Percentiles rank a stretch among this genome's conserved stretches.
Evolutionary conservation across 2,329 filamentous ascomycete species (phyloP).

Genomic region (Aspergillus pseudoterreus): DNA sequence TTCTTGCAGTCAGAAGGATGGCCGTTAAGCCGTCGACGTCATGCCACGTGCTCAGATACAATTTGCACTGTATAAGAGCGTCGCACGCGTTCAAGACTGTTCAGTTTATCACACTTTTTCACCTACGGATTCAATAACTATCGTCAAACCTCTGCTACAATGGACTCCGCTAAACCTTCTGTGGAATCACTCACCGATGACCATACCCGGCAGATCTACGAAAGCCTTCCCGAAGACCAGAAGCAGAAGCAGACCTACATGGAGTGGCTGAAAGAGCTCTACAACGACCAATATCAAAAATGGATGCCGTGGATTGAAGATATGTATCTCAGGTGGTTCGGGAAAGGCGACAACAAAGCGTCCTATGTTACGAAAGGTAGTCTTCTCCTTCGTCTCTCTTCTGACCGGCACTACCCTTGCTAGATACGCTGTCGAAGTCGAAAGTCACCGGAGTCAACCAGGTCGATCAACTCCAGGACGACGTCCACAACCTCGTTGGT

Average conservation of each 20-base stretch:
- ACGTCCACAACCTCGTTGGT: slow-evolving; percentile 46
- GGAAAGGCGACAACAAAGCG: slow-evolving; percentile 53
- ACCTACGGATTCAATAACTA: neutral
- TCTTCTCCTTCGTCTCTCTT: neutral
- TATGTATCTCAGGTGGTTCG: slow-evolving; percentile 53
- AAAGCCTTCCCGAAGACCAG: slow-evolving; percentile 13
- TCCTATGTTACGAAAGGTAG: slow-evolving; percentile 52
- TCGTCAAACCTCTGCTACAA: neutral
- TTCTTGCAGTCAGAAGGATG: too few relatives aligned
- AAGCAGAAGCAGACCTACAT: slow-evolving; percentile 22
- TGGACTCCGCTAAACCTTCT: neutral
- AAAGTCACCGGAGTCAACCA: slow-evolving; percentile 50
- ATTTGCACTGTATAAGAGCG: too few relatives aligned
- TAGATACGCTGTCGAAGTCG: slow-evolving; percentile 50
- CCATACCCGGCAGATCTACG: slow-evolving; percentile 18
- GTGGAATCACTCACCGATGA: slow-evolving; percentile 7
- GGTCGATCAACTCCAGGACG: slow-evolving; percentile 52
- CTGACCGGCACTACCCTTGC: neutral
- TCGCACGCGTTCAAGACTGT: too few relatives aligned
- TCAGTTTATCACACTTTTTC: too few relatives aligned
- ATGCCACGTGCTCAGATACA: too few relatives aligned
- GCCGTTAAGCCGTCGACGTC: too few relatives aligned
- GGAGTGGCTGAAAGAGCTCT: slow-evolving; percentile 45
- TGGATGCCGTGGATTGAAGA: slow-evolving; percentile 58
- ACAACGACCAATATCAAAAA: slow-evolving; percentile 52